phyloP scores from a whole-genome alignment of 2,329 filamentous ascomycete genomes.

The Fusarium aywerte region DNA sequence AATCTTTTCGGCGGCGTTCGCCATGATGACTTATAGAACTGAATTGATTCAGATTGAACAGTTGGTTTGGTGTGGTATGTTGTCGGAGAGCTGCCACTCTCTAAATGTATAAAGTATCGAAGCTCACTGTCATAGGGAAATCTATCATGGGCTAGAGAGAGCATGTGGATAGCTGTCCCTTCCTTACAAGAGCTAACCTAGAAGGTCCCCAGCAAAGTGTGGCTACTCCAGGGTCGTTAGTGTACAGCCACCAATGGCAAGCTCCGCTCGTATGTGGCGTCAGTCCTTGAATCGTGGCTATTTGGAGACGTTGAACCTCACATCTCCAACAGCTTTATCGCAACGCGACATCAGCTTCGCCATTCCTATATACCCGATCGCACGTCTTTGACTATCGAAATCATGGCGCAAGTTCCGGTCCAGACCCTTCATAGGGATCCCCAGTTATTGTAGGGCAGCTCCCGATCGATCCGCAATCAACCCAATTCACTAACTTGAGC shows the following conservation, averaged over 20 bases:
- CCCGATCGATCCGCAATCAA: not conserved
- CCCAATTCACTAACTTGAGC: slow-evolving; percentile 34
- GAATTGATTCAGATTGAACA: not conserved
- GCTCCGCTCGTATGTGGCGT: slow-evolving; percentile 35
- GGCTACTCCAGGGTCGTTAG: slow-evolving; percentile 22
- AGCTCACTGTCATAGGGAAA: slow-evolving; percentile 21
- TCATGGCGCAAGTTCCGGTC: slow-evolving; percentile 84
- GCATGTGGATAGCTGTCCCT: slow-evolving; percentile 43
- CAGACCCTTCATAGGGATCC: slow-evolving; percentile 99
- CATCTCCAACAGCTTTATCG: slow-evolving; percentile 27
- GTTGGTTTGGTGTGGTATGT: slow-evolving; percentile 12
- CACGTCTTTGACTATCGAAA: slow-evolving; percentile 34
- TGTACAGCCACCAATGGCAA: slow-evolving; percentile 5
- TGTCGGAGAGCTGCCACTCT: slow-evolving; percentile 11
- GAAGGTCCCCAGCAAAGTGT: slow-evolving; percentile 9
- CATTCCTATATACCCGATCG: slow-evolving; percentile 5
- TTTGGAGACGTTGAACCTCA: slow-evolving; percentile 34
- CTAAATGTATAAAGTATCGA: slow-evolving; percentile 21
- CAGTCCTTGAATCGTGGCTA: slow-evolving; percentile 36
- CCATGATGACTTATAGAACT: slow-evolving; percentile 45
- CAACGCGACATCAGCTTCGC: slow-evolving; percentile 28
- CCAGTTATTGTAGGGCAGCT: slow-evolving; percentile 83
- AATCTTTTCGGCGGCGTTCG: slow-evolving; percentile 62
- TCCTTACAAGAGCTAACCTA: slow-evolving; percentile 14
- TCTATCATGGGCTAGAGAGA: slow-evolving; percentile 33